Evolutionary conservation across 2,329 filamentous ascomycete species (phyloP).

Genomic region (Ophiostoma piceae): DNA sequence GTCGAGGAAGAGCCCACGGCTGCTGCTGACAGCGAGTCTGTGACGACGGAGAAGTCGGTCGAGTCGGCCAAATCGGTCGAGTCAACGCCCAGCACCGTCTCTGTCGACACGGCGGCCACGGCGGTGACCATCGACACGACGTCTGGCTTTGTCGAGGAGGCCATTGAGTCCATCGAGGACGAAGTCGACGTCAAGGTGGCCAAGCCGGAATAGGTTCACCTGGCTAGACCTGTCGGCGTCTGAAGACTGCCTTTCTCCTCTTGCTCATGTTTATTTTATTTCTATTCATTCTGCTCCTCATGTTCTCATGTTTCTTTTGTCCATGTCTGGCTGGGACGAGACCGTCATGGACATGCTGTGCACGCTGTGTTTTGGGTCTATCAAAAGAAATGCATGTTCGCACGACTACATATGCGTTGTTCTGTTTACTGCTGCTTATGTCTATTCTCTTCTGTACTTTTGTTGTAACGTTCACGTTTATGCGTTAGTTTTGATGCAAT

Average conservation of each 20-base stretch:
- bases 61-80: background rate
- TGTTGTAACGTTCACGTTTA: background rate
- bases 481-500: background rate
- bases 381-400: constrained; percentile 8
- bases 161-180: constrained; percentile 11
- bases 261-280: background rate
- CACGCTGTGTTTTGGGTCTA: background rate
- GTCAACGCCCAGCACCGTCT: background rate
- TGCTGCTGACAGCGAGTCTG: constrained; percentile 27
- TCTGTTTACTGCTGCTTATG: background rate
- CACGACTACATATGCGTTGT: constrained; percentile 1
- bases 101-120: background rate
- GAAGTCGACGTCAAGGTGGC: background rate
- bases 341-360: background rate
- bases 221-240: background rate
- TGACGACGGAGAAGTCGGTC: background rate
- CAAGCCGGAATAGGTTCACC: background rate
- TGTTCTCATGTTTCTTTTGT: background rate
- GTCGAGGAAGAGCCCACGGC: constrained; percentile 48
- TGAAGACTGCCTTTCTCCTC: background rate
- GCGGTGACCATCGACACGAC: constrained; percentile 29
- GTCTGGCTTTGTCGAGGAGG: constrained; percentile 16
- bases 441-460: background rate
- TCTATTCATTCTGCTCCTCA: too few species aligned
- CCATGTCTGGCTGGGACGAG: background rate